Base-by-base conservation (phyloP, 352 stramenopile genomes). In the Globisporangium takayamanum region DNA sequence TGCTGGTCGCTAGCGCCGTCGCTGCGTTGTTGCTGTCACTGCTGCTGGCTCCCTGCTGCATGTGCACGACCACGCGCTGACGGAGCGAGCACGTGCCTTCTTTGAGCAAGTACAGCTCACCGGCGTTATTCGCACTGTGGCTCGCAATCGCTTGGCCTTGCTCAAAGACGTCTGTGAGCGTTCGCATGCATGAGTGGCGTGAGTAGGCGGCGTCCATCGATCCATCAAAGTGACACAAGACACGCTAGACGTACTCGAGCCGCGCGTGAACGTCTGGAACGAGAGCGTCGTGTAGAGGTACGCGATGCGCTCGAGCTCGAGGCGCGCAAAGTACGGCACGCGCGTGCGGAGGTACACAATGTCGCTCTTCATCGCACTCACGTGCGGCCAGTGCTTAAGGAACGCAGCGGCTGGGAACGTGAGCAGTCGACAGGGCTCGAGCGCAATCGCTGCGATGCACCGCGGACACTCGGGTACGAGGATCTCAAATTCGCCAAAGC, bases 401-500 rank as follows among this genome's bases (percentile, higher is more conserved):
- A 86, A 89, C 44, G 81, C 59, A 2, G 68, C 58, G 0, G 64
- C 66, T 2, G 78, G 74, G 25, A 89, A 69, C 7, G 78, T 87
- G 44, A 89, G 63, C 22, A 88, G 59, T 12, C 78, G 85, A 6
- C 70, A 73, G 6, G 68, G 57, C 42, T 87, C 78, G 20, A 79
- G 54, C 26, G 76, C 74, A 11, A 84, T 46, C 26, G 78, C 76
- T n/a, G 70, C 53, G 7, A 80, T 63, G 36, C 73, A 60, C 3
- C 62, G 60, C 8, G 62, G 63, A 5, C 66, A 57, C 1, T 84
- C 71, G 12, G 68, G 67, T 5, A 83, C 55, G 39, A 87, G 73
- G 16, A 88, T 70, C 53, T 85, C 73, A 42, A 88, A 85, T 51
- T 88, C 78, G 4, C 78, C 78, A 64, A 88, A 87, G n/a, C 78